A percentile compares a stretch with the other conserved stretches of the same genome.
Evolutionary conservation across 2,329 filamentous ascomycete species (phyloP).

Genomic region (Epichloe typhina): DNA sequence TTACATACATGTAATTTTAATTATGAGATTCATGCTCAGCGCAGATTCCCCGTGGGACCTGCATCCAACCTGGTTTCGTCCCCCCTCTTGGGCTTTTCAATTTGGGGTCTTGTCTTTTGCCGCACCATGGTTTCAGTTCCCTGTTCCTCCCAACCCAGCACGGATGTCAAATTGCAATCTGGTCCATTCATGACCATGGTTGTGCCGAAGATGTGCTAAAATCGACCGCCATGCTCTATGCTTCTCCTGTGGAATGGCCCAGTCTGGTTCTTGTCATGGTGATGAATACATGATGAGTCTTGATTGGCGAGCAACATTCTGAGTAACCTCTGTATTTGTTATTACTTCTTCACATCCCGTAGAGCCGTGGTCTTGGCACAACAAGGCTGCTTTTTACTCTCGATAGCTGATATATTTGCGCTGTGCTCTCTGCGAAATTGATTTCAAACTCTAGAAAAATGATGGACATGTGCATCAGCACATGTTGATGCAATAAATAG

Average conservation of each 20-base stretch:
- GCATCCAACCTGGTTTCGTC: too few relatives aligned
- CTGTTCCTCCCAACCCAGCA: slow-evolving; percentile 41
- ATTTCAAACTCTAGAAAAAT: neutral
- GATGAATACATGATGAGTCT: neutral
- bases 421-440: neutral
- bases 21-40: neutral
- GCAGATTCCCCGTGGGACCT: neutral
- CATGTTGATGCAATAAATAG: neutral
- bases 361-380: neutral
- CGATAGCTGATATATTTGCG: neutral
- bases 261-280: slow-evolving; percentile 1
- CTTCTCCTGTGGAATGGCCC: slow-evolving; percentile 11
- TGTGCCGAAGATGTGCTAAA: slow-evolving; percentile 99
- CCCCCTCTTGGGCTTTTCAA: too few relatives aligned
- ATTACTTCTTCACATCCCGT: neutral
- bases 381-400: neutral
- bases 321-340: neutral
- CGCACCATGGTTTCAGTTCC: neutral
- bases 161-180: slow-evolving; percentile 99
- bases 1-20: neutral
- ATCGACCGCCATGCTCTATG: slow-evolving; percentile 33
- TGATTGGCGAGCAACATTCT: slow-evolving; percentile 17
- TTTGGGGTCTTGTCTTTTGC: too few relatives aligned
- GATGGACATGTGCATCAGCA: neutral
- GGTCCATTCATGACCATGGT: slow-evolving; percentile 71